phyloP scores from a whole-genome alignment of 495 filamentous ascomycete species.

The Penicillium antarcticum region DNA sequence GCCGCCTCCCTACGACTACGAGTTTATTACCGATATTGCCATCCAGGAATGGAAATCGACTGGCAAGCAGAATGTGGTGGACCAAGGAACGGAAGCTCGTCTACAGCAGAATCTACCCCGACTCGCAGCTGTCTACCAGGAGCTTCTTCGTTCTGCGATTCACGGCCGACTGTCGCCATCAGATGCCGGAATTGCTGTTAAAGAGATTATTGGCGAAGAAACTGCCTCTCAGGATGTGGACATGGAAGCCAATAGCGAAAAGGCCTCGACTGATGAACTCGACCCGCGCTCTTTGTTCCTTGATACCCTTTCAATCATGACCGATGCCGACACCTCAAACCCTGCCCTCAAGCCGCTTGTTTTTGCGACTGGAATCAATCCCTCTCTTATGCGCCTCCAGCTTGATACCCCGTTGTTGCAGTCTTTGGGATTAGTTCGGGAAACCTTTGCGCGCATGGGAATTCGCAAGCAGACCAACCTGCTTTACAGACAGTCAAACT shows the following conservation, averaged over 20 bases:
- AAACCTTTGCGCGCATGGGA: conserved; percentile 75
- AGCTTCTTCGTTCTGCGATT: conserved; percentile 70
- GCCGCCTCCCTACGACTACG: conserved; percentile 49
- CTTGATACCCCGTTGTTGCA: conserved; percentile 77
- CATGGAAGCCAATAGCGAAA: conserved; percentile 27
- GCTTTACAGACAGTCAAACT: conserved; percentile 92
- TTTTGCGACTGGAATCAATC: conserved; percentile 65
- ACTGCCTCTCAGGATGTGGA: conserved; percentile 38
- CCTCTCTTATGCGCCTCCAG: conserved; percentile 69
- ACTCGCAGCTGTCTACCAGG: conserved; percentile 75
- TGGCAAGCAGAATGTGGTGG: conserved; percentile 45
- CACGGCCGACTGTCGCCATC: conserved; percentile 61
- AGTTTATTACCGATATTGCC: conserved; percentile 51
- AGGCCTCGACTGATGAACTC: conserved; percentile 35
- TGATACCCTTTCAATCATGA: conserved; percentile 72
- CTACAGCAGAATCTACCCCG: conserved; percentile 61
- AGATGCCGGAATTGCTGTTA: conserved; percentile 70
- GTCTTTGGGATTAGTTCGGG: conserved; percentile 73
- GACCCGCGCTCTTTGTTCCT: conserved; percentile 73
- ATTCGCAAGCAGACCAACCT: conserved; percentile 87
- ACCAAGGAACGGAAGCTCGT: conserved; percentile 49
- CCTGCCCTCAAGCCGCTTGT: conserved; percentile 52
- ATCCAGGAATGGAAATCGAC: conserved; percentile 48
- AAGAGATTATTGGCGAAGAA: conserved; percentile 66
- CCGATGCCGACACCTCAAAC: conserved; percentile 57